Base-by-base conservation (phyloP, 2,329 filamentous ascomycete genomes). In the Neurospora crassa region DNA sequence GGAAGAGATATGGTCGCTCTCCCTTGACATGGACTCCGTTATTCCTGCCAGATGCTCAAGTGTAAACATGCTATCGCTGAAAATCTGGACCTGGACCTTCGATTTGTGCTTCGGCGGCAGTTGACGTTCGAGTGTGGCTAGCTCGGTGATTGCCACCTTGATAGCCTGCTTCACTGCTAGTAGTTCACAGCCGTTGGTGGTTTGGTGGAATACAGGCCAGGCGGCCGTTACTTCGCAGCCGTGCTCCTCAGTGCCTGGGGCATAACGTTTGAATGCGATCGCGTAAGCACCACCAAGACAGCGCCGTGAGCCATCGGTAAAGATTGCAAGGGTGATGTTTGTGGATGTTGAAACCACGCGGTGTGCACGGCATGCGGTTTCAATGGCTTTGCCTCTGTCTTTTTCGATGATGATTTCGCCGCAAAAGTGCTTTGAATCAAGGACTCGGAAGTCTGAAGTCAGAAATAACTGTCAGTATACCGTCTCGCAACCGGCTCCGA, bases 161-260 rank as follows among this genome's bases (percentile, higher is more conserved):
- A 53, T 7, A 7, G 47, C 47, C 12, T 53, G 20, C 47, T 53
- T 53, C 5, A 53, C 16, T 7, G 20, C 47, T 1, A 53, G 20
- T 29, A 3, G 0, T 11, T 53, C 47, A 16, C 47, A 53, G 20
- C 1, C 47, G 20, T 53, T 24, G 20, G 0, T 53, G 1, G 11
- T 1, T 1, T 53, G 11, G 6, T 29, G 0, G 0, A 14, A 0
- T 1, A 53, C 12, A 3, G 47, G 47, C 47, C 47, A 53, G 20
- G 11, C 47, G 1, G 20, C 47, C 47, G 20, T 1, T 24, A 53
- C 12, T 29, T 53, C 6, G 20, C 47, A 16, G 12, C 5, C 47
- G 20, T 53, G 20, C 3, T 53, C n/a, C 2, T 3, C 47, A 2
- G 20, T 53, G n/a, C 47, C 20, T 8, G 47, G 47, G 5, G 20